phyloP scores from a whole-genome alignment of 441 rosid species.

The Adansonia gregorii region DNA sequence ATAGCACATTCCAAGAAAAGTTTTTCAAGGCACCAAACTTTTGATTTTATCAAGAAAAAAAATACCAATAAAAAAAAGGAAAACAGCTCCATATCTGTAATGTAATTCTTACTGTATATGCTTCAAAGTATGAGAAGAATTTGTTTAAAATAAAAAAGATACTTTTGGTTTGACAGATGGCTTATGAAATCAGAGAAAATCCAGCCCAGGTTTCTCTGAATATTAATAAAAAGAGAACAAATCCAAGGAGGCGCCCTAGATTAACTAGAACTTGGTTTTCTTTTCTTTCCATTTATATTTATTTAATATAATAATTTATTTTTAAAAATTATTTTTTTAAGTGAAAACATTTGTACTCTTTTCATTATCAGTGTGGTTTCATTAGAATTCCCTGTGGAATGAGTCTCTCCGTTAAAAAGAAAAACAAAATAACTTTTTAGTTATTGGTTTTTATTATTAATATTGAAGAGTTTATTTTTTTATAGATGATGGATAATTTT shows the following conservation, averaged over 20 bases:
- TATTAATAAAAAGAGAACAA: neutral
- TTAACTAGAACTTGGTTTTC: neutral
- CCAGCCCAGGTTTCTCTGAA: neutral
- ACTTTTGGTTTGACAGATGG: neutral
- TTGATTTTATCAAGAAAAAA: neutral
- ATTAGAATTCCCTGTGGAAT: no score
- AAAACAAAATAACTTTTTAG: no score
- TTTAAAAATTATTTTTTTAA: neutral
- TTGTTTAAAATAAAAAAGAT: neutral
- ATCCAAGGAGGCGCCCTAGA: neutral
- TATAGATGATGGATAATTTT: no score
- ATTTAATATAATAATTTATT: neutral
- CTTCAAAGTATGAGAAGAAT: neutral
- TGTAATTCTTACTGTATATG: neutral
- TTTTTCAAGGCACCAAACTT: constrained; percentile 12
- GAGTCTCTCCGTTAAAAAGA: no score
- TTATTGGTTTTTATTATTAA: no score
- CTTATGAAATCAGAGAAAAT: neutral
- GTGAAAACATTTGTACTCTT: no score
- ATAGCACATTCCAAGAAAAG: constrained; percentile 1
- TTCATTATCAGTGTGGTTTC: no score
- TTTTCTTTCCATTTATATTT: neutral
- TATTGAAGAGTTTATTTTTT: no score
- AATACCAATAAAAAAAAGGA: no score
- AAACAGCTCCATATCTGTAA: neutral